These are phyloP conservation scores for Cutaneotrichosporon arboriforme DNA, from an alignment of 1,284 basidiomycete genomes.

Conservation along the genomic window DNA sequence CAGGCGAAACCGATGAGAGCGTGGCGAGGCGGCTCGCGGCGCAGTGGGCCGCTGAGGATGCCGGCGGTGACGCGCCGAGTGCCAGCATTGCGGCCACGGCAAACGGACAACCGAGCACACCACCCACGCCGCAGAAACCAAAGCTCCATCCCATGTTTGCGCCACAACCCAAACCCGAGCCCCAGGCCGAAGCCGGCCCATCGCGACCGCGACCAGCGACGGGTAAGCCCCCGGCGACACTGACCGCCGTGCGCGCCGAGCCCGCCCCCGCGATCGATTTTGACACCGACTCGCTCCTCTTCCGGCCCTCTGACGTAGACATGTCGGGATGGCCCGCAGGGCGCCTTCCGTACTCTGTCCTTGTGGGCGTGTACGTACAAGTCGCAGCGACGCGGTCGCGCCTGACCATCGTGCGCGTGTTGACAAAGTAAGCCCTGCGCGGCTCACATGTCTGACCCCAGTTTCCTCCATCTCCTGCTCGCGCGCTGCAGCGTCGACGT, in stretches of 20 bases:
- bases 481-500: slow-evolving; percentile 65
- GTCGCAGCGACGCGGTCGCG: slow-evolving; percentile 73
- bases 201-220: slow-evolving; percentile 1
- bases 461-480: slow-evolving; percentile 62
- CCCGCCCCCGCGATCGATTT: slow-evolving; percentile 44
- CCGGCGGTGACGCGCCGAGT: no score
- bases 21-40: slow-evolving; percentile 27
- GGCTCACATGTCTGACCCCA: slow-evolving; percentile 11
- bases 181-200: slow-evolving; percentile 2
- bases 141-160: slow-evolving; percentile 23
- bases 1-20: slow-evolving; percentile 21
- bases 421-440: slow-evolving; percentile 60
- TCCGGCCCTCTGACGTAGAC: slow-evolving; percentile 48
- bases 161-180: background rate
- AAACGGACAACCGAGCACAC: no score
- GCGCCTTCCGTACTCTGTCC: slow-evolving; percentile 68
- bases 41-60: slow-evolving; percentile 21
- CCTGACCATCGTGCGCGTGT: slow-evolving; percentile 68
- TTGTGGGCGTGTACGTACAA: slow-evolving; percentile 67
- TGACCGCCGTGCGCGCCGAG: slow-evolving; percentile 24
- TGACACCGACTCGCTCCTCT: slow-evolving; percentile 47
- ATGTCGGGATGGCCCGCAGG: slow-evolving; percentile 46
- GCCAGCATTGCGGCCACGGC: no score
- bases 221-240: background rate
- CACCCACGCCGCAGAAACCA: no score